Base-by-base conservation (phyloP, 139 green algal species). In the Yamagishiella unicocca region DNA sequence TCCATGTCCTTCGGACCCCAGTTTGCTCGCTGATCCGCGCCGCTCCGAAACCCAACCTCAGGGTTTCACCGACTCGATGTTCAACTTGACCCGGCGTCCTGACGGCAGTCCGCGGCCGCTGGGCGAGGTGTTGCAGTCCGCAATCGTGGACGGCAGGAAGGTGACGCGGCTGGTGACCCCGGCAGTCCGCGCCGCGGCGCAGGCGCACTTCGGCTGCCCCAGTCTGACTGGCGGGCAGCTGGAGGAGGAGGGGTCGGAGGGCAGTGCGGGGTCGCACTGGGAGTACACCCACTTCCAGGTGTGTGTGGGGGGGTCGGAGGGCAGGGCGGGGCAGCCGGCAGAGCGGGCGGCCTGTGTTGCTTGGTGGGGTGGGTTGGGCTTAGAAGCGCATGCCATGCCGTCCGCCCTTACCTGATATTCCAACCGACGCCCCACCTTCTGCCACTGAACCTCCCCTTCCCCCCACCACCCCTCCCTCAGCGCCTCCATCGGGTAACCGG, bases 231-330 rank as follows among this genome's bases (percentile, higher is more conserved):
- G 94, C 0, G 94, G 91, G 33, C 84, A 92, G 58, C 87, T 96
- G 43, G 94, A 96, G 87, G 87, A 95, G 77, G 87, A 95, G 54
- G 94, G 94, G 25, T 92, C 91, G 1, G 82, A 42, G 40, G 94
- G 94, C 75, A 94, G 88, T 40, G 93, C 90, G 29, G 85, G 82
- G 25, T 90, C 80, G 22, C 94, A 96, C 87, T 96, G 94, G 94
- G 93, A 96, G 83, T 91, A 92, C 71, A 78, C 66, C 33, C 85
- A 76, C 62, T 93, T 89, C 84, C 89, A 92, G 83, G 88, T 91
- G 66, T 2, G 42, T 35, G 70, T 10, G 35, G 35, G 70, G 64
- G 64, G 64, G 7, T 68, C 7, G 22, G 14, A 12, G 61, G 61
- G 61, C 61, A 21, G 61, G 25, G 61, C 7, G 10, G 61, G 25